Percentiles rank a stretch among this genome's conserved stretches.
Evolutionary conservation across 495 filamentous ascomycete species (phyloP).

Genomic region (Aspergillus biplanus): DNA sequence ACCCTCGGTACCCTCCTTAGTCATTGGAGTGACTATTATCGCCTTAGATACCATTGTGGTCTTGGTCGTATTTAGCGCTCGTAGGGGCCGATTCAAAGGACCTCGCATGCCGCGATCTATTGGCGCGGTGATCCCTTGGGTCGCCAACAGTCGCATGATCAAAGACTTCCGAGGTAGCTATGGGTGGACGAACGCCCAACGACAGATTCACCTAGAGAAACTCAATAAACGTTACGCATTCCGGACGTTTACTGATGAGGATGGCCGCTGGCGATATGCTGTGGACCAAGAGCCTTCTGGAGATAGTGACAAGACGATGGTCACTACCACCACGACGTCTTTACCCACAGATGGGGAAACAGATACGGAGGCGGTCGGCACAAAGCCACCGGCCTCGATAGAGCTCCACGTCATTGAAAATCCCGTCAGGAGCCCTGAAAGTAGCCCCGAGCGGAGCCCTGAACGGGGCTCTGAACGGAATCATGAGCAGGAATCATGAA

Average conservation of each 20-base stretch:
- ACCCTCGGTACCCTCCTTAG: constrained; percentile 37
- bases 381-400: constrained; percentile 9
- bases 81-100: constrained; percentile 42
- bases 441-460: not conserved
- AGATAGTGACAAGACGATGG: not conserved
- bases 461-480: constrained; percentile 1
- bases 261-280: constrained; percentile 41
- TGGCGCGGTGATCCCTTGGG: constrained; percentile 44
- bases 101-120: constrained; percentile 47
- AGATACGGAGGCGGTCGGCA: not conserved
- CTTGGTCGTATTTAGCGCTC: constrained; percentile 43
- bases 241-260: constrained; percentile 38
- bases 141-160: constrained; percentile 46
- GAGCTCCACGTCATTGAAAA: constrained; percentile 21
- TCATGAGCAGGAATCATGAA: constrained; percentile 6
- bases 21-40: constrained; percentile 40
- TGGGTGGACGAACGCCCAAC: constrained; percentile 35
- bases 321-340: not conserved
- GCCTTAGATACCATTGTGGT: constrained; percentile 43
- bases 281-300: constrained; percentile 39
- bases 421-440: constrained; percentile 6
- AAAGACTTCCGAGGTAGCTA: constrained; percentile 41
- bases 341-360: not conserved
- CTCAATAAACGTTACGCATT: constrained; percentile 43
- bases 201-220: constrained; percentile 33